Percentiles rank a stretch among this genome's conserved stretches.
Evolutionary conservation across 176 grass and related monocot genomes (phyloP).

Genomic region (Triticum timopheevii): DNA sequence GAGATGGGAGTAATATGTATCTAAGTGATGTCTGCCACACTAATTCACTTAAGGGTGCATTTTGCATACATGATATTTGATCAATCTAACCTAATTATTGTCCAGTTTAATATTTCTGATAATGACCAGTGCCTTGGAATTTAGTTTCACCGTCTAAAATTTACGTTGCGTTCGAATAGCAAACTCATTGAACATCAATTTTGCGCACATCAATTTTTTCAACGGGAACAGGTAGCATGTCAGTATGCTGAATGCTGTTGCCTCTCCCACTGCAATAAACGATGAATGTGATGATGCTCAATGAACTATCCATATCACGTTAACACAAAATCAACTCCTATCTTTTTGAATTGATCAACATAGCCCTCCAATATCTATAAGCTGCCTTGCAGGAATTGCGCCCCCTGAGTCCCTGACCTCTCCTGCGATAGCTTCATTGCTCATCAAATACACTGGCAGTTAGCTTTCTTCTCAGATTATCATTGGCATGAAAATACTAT

Average conservation of each 20-base stretch:
- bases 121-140: neutral
- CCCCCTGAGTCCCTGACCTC: too few relatives aligned
- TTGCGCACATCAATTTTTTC: neutral
- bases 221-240: neutral
- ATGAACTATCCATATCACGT: neutral
- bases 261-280: neutral
- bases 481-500: too few relatives aligned
- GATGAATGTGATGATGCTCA: neutral
- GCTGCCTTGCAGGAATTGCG: too few relatives aligned
- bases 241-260: neutral
- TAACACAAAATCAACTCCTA: neutral
- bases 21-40: neutral
- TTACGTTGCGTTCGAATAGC: neutral
- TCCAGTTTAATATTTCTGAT: constrained; percentile 14
- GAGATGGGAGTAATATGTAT: neutral
- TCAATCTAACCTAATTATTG: neutral
- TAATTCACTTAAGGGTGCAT: neutral
- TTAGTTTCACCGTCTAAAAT: neutral
- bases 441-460: too few relatives aligned
- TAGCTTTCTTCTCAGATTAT: too few relatives aligned
- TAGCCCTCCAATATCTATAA: neutral
- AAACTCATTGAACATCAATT: neutral
- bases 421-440: too few relatives aligned
- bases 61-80: neutral
- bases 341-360: neutral